Percentiles rank a stretch among this genome's conserved stretches.
Evolutionary conservation across 2,329 filamentous ascomycete species (phyloP).

Genomic region (Epicoccum sorghinum): DNA sequence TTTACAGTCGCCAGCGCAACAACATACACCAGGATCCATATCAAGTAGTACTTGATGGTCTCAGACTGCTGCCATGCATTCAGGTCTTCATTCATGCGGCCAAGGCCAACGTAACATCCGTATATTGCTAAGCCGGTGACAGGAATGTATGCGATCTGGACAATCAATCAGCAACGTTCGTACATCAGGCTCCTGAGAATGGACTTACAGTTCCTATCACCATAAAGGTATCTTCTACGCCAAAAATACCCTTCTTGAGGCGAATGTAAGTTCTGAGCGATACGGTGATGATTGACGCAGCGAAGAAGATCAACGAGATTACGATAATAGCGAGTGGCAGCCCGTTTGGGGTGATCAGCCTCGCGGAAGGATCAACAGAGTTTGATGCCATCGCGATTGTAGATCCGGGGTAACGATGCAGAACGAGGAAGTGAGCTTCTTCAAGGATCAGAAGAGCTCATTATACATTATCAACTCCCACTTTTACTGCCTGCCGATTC

Average conservation of each 20-base stretch:
- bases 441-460: no score
- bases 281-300: constrained; percentile 22
- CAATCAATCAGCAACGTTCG: background rate
- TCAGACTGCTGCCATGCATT: constrained; percentile 28
- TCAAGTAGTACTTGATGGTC: constrained; percentile 32
- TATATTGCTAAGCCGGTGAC: constrained; percentile 24
- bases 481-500: no score
- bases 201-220: constrained; percentile 20
- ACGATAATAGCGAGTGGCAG: constrained; percentile 26
- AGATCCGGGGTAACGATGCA: no score
- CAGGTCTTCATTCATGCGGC: constrained; percentile 22
- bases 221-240: constrained; percentile 27
- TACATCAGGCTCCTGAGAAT: background rate
- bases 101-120: constrained; percentile 24
- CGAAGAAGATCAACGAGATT: constrained; percentile 22
- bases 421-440: no score
- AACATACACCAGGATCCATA: constrained; percentile 35
- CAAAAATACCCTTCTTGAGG: constrained; percentile 23
- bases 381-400: background rate
- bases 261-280: constrained; percentile 25
- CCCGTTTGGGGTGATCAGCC: constrained; percentile 21
- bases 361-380: constrained; percentile 18
- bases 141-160: constrained; percentile 20
- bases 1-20: constrained; percentile 29
- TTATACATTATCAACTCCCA: no score